Evolutionary conservation across 169 alveolate species (phyloP).

Genomic region (Besnoitia besnoiti): DNA sequence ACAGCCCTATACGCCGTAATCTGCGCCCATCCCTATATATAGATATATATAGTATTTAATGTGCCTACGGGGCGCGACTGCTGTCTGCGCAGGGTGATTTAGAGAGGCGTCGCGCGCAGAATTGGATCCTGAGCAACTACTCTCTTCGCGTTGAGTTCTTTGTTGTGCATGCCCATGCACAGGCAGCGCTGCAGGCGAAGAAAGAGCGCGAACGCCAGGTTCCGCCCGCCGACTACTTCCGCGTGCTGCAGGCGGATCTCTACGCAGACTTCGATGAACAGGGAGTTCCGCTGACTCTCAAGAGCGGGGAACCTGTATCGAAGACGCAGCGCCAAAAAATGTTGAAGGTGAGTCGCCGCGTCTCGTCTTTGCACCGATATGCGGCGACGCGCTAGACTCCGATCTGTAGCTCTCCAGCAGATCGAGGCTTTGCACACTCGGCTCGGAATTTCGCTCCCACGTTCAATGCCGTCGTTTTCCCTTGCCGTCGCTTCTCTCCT

Average conservation of each 20-base stretch:
- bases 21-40: too few relatives aligned
- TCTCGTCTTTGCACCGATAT: background rate
- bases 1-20: too few relatives aligned
- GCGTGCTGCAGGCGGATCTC: constrained; percentile 8
- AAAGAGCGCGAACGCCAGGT: constrained; percentile 24
- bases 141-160: background rate
- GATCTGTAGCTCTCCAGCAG: too few relatives aligned
- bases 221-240: constrained; percentile 15
- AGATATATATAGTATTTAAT: too few relatives aligned
- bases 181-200: constrained; percentile 47
- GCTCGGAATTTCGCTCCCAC: background rate
- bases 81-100: too few relatives aligned
- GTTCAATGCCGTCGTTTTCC: background rate
- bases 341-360: constrained; percentile 3
- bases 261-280: constrained; percentile 41
- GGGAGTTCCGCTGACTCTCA: constrained; percentile 50
- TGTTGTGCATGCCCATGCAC: background rate
- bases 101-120: too few relatives aligned
- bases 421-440: background rate
- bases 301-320: constrained; percentile 11
- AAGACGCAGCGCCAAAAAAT: constrained; percentile 42
- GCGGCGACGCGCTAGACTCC: too few relatives aligned
- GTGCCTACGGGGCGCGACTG: too few relatives aligned
- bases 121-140: too few relatives aligned
- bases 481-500: background rate